Conservation (phyloP, 192 early-diverging fungal genomes). For the Backusella circina region DNA sequence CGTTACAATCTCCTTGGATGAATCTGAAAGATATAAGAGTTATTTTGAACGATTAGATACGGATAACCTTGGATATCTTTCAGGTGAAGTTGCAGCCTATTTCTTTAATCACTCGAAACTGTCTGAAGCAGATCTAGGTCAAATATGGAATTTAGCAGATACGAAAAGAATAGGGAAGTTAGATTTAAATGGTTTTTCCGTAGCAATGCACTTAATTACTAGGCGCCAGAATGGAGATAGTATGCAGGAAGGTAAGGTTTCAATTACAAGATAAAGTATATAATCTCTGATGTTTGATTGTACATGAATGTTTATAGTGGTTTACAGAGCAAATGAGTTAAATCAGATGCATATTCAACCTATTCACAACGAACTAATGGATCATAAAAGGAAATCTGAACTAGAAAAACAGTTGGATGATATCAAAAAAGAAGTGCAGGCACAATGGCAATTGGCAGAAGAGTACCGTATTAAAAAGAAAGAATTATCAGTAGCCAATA, state of each 20-base stretch:
- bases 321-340: background rate
- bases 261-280: background rate
- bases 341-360: background rate
- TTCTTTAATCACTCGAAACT: slow-evolving; percentile 35
- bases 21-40: slow-evolving; percentile 65
- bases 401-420: background rate
- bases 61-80: slow-evolving; percentile 56
- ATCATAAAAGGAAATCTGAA: background rate
- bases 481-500: background rate
- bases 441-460: background rate
- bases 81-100: slow-evolving; percentile 41
- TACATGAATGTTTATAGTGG: background rate
- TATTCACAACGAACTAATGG: background rate
- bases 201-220: slow-evolving; percentile 78
- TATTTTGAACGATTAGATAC: slow-evolving; percentile 77
- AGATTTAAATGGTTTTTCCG: slow-evolving; percentile 67
- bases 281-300: background rate
- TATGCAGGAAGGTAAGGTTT: background rate
- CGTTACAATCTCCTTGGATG: slow-evolving; percentile 75
- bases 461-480: background rate
- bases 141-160: slow-evolving; percentile 62
- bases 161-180: slow-evolving; percentile 55
- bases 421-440: background rate
- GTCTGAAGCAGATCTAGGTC: slow-evolving; percentile 26
- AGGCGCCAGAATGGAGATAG: slow-evolving; percentile 45